Conservation (phyloP, 2,329 filamentous ascomycete species). For the Colletotrichum nymphaeae region DNA sequence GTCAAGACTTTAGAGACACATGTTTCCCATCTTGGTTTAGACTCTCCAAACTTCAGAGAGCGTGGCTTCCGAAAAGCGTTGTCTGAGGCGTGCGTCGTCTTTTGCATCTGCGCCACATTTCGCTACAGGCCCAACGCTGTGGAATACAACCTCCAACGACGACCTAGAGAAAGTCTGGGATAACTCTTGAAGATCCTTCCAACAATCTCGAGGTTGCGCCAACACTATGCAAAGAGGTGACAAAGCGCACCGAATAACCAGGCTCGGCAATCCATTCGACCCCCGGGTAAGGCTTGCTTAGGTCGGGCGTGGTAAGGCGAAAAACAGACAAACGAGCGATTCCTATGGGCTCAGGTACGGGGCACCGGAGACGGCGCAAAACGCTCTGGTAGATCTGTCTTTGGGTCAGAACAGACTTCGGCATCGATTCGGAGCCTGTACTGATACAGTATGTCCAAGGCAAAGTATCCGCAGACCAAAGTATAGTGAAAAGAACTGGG, state of each 20-base stretch:
- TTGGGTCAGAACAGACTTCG: conserved; percentile 18
- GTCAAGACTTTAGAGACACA: neutral
- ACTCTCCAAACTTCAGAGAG: neutral
- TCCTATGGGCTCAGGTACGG: conserved; percentile 21
- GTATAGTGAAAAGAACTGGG: neutral
- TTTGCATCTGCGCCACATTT: conserved; percentile 20
- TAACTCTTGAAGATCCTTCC: neutral
- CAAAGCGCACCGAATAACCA: neutral
- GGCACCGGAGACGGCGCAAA: neutral
- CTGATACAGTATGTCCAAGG: neutral
- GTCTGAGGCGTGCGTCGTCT: conserved; percentile 15
- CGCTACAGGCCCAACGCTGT: neutral
- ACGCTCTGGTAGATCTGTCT: conserved; percentile 16
- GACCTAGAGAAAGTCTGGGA: neutral
- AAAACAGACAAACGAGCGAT: neutral
- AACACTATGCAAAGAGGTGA: neutral
- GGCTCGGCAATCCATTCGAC: conserved; percentile 15
- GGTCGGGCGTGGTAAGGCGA: conserved; percentile 1
- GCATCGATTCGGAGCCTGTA: neutral
- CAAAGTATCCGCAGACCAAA: neutral
- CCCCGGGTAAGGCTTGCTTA: conserved; percentile 17
- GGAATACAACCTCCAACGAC: neutral
- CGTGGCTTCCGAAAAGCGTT: neutral
- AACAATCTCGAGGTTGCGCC: neutral
- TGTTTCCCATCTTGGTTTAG: conserved; percentile 11